Evolutionary conservation across 495 filamentous ascomycete species (phyloP), one percentile per base, ranked within the genome.

Genomic region (Penicillium bialowiezense): DNA sequence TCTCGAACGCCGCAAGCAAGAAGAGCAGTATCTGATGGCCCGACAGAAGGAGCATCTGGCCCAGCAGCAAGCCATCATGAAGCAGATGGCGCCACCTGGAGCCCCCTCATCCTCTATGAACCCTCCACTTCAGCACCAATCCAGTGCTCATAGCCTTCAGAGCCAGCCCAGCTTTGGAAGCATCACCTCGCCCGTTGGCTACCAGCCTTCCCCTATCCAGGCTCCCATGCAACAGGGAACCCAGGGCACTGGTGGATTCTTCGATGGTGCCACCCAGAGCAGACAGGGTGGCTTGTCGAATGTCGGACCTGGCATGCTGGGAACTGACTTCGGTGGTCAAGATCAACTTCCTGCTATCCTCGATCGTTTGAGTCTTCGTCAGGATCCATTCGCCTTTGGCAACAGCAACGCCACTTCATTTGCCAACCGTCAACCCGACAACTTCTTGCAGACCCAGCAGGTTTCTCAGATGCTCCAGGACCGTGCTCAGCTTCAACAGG

Each of bases 21-120:
- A 98, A 61, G 93, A 98, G 62, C 93, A 98, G 59, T 95, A 96
- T 67, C 74, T 95, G 17, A 90, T 97, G 81, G 93, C 93, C 14
- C 83, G 92, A 8, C 92, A 97, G 64, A 87, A 96, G 50, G 93
- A 98, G 63, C 86, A 89, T 61, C 77, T 95, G n/a, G 85, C 87
- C 31, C 91, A 91, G 53, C 89, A 93, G 58, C 87, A 91, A 54
- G 81, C 87, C 12, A 78, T 87, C 48, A 84, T 86, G 63, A 87
- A 89, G 63, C 83, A 88, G 66, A 83, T 87, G 58, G 81, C 82
- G 44, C 75, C 87, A 28, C 81, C 83, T 34, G 81, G 84, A 26
- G 70, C 75, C 7, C 68, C 73, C 7, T 74, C 78, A 10, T 75
- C 78, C 33, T 63, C 63, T 7, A 67, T 75, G 41, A 71, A 75